phyloP scores from a whole-genome alignment of 1,139 yeast species.

The Yamadazyma membranifaciens region DNA sequence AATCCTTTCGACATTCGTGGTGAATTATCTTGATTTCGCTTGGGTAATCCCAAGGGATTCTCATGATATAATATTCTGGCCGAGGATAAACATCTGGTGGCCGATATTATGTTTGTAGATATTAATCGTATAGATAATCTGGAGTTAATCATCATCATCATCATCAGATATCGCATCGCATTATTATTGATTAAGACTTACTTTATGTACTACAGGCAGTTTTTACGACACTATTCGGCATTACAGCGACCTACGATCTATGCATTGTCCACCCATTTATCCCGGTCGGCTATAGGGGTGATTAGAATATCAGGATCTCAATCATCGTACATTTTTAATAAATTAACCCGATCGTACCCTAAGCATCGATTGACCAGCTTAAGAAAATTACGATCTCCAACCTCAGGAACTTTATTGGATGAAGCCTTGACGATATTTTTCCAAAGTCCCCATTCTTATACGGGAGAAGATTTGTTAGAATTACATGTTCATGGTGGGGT shows the following conservation, averaged over 20 bases:
- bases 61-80: slow-evolving; percentile 19
- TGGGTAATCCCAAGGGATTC: slow-evolving; percentile 55
- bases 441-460: slow-evolving; percentile 75
- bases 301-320: slow-evolving; percentile 79
- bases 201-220: background rate
- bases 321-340: slow-evolving; percentile 41
- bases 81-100: background rate
- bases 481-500: slow-evolving; percentile 91
- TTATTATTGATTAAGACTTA: background rate
- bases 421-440: slow-evolving; percentile 73
- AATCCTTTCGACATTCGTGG: slow-evolving; percentile 48
- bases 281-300: slow-evolving; percentile 85
- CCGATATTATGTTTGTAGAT: too few species aligned
- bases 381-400: slow-evolving; percentile 49
- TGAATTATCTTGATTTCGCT: slow-evolving; percentile 17
- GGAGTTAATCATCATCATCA: background rate
- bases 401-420: slow-evolving; percentile 52
- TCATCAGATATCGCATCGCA: background rate
- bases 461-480: slow-evolving; percentile 90
- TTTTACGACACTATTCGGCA: slow-evolving; percentile 4
- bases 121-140: background rate
- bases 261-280: slow-evolving; percentile 83
- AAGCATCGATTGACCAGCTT: slow-evolving; percentile 55
- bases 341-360: slow-evolving; percentile 41
- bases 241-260: slow-evolving; percentile 62